Conservation (phyloP, 768 basidiomycete genomes). For the Tricholomella constricta region DNA sequence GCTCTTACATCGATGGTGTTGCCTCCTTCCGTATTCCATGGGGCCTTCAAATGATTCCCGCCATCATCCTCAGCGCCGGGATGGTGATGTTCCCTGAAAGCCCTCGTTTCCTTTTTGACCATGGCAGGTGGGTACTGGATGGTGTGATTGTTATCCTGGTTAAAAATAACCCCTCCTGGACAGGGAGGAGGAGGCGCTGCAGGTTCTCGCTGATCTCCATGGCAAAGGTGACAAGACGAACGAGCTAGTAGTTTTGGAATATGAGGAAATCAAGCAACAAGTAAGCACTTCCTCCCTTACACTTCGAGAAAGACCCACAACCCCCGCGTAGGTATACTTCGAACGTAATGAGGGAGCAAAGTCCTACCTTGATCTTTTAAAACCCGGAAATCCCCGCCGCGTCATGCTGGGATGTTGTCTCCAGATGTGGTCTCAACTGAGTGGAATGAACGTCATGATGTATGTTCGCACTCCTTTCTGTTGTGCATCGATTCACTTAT, state of each 20-base stretch:
- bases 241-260: slow-evolving; percentile 70
- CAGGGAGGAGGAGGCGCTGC: slow-evolving; percentile 63
- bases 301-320: not conserved
- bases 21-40: slow-evolving; percentile 82
- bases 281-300: slow-evolving; percentile 22
- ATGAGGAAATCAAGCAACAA: slow-evolving; percentile 63
- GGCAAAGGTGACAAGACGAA: slow-evolving; percentile 59
- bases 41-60: slow-evolving; percentile 81
- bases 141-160: not conserved
- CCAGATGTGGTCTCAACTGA: slow-evolving; percentile 81
- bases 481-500: no score
- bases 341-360: slow-evolving; percentile 74
- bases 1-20: slow-evolving; percentile 67
- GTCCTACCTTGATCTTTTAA: slow-evolving; percentile 66
- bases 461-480: slow-evolving; percentile 24
- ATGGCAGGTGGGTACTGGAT: slow-evolving; percentile 42
- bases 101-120: slow-evolving; percentile 73
- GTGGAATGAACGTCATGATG: slow-evolving; percentile 86
- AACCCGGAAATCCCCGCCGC: slow-evolving; percentile 66
- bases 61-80: slow-evolving; percentile 64
- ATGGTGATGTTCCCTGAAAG: slow-evolving; percentile 72
- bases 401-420: slow-evolving; percentile 69
- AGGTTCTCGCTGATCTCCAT: slow-evolving; percentile 76
- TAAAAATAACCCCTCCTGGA: not conserved
- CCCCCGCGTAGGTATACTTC: slow-evolving; percentile 39